Percentiles rank a stretch among this genome's conserved stretches.
Conservation (phyloP, 768 basidiomycete species). For the Leccinum truebloodii region DNA sequence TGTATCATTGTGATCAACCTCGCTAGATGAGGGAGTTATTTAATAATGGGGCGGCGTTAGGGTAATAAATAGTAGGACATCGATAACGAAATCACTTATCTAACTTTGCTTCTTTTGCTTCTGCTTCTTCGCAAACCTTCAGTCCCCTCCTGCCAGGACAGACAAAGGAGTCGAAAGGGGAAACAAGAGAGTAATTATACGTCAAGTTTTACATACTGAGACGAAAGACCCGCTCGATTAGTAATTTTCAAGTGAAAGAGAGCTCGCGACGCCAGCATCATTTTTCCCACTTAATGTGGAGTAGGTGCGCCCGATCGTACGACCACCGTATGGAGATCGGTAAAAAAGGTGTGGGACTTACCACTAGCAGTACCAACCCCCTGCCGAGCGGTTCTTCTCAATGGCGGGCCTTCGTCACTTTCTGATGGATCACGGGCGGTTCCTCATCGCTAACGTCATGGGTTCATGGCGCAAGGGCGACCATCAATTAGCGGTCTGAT, state of each 20-base stretch:
- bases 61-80: conserved; percentile 67
- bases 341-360: not conserved
- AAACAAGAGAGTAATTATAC: conserved; percentile 7
- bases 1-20: conserved; percentile 86
- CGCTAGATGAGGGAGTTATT: conserved; percentile 97
- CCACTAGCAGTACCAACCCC: not conserved
- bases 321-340: not conserved
- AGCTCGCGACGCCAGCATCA: conserved; percentile 28
- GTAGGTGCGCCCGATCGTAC: conserved; percentile 46
- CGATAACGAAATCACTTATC: conserved; percentile 92
- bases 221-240: conserved; percentile 76
- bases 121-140: conserved; percentile 4
- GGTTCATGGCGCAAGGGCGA: not conserved
- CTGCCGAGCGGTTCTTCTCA: conserved; percentile 12
- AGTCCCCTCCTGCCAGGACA: not conserved
- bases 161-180: not conserved
- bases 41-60: conserved; percentile 75
- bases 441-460: conserved; percentile 11
- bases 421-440: conserved; percentile 16
- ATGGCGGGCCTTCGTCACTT: conserved; percentile 13
- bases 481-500: conserved; percentile 5
- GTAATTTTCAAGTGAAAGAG: conserved; percentile 57
- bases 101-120: conserved; percentile 40
- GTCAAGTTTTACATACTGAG: conserved; percentile 46
- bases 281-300: conserved; percentile 83